These are phyloP conservation scores for Penicillium sp. DNA, from an alignment of 2,329 filamentous ascomycete species.

Conservation along the genomic window DNA sequence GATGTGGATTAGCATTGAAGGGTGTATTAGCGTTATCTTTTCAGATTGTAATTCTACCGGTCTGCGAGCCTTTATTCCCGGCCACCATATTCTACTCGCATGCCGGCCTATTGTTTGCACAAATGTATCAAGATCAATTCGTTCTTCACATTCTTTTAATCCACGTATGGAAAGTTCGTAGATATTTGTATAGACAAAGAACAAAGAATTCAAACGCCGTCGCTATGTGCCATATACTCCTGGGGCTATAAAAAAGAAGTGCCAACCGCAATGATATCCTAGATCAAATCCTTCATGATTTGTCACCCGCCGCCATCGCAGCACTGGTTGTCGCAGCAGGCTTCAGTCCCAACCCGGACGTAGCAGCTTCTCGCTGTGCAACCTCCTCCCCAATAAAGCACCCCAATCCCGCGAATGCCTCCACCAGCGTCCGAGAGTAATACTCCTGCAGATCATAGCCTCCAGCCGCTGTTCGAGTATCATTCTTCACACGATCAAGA, in stretches of 20 bases:
- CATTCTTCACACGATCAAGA: slow-evolving; percentile 66
- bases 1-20: slow-evolving; percentile 1
- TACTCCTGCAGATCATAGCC: slow-evolving; percentile 85
- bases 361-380: slow-evolving; percentile 27
- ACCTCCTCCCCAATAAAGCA: slow-evolving; percentile 82
- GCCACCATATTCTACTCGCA: neutral
- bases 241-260: neutral
- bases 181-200: neutral
- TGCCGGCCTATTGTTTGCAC: neutral
- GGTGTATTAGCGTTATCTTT: slow-evolving; percentile 2
- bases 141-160: neutral
- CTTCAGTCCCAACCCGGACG: slow-evolving; percentile 19
- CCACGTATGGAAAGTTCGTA: neutral
- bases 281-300: neutral
- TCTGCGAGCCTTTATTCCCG: neutral
- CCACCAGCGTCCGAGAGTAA: slow-evolving; percentile 75
- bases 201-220: slow-evolving; percentile 10
- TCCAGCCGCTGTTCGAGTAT: slow-evolving; percentile 68
- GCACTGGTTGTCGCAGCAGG: slow-evolving; percentile 29
- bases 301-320: slow-evolving; percentile 27
- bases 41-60: slow-evolving; percentile 1
- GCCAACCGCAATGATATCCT: neutral
- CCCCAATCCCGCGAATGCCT: slow-evolving; percentile 85
- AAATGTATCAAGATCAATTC: neutral
- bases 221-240: slow-evolving; percentile 16